Evolutionary conservation across 2,329 filamentous ascomycete species (phyloP), one percentile per base, ranked within the genome.

Genomic region (Achaetomium macrosporum): DNA sequence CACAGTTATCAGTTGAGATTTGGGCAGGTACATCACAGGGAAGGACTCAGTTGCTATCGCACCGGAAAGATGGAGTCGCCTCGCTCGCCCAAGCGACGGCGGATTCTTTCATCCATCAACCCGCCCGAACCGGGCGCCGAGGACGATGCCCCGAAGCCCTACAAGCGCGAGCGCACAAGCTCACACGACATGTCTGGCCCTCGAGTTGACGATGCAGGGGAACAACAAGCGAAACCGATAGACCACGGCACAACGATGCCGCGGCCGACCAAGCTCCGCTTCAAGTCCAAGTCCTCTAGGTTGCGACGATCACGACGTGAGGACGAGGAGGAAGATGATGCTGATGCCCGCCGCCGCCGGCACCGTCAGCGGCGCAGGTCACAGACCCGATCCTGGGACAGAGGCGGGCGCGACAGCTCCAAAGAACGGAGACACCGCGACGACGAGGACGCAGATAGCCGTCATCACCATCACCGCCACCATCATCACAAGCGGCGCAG

Each of bases 91-190:
- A 61, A 64, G 58, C 65, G 76, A 63, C 72, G 74, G n/a, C 74
- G 73, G 42, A 76, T 78, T 17, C 67, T 78, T 16, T 73, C 73
- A 7, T 78, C 75, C 7, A 54, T 63, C 55, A 61, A 63, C 33
- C 58, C 51, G 4, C 46, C 53, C 17, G 49, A 50, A 2, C 4
- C 16, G 25, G 12, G 47, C 6, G 25, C 1, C 30, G 42, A 52
- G 6, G 42, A 55, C 12, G 29, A 47, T 16, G 44, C 5, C 16
- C 13, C 42, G n/a, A 19, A 5, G 35, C 11, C 20, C 6, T 36
- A 19, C 37, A 46, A 40, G 30, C 52, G 20, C 44, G 45, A 50
- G 25, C 31, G 46, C 42, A 50, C 39, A 3, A 35, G 35, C 31
- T 39, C 53, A 5, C 46, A 39, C 16, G 36, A 44, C 17, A 3